Evolutionary conservation across 2,329 filamentous ascomycete genomes (phyloP), one percentile per base, ranked within the genome.

Genomic region (Trichoderma atrobrunneum): DNA sequence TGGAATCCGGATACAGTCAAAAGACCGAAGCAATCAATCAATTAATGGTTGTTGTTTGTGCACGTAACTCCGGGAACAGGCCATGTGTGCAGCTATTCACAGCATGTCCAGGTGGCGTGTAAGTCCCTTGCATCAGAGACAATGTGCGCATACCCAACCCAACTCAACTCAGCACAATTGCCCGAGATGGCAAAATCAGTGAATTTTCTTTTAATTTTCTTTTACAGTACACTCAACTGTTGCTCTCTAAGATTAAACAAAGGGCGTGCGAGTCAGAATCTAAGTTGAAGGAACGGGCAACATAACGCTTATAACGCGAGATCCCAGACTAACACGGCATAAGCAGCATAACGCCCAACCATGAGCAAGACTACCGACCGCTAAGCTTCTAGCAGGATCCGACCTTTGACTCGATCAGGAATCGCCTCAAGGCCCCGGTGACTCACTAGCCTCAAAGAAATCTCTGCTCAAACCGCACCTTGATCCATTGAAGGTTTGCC

Each of bases 371-470:
- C 63, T 36, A 56, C 30, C 43, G 34, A n/a, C 30, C 48, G 63
- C 63, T 66, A 69, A 60, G 54, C 56, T 26, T 30, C 36, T 26
- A 30, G 28, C n/a, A 70, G 56, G 56, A 36, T 60, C 57, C 56
- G 16, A 28, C n/a, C 10, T 18, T 32, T 70, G 57, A 21, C 67
- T 48, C 21, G 3, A 62, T 54, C n/a, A 5, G 57, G 67, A 30
- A 70, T 70, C 67, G 57, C 34, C 43, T 16, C 11, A 6, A 14
- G 21, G 16, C 56, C 11, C 67, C 43, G 24, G 30, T 70, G 67
- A 70, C 28, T 70, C 67, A 70, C 57, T 70, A 70, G 67, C 36
- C 66, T 28, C 16, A 57, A 67, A 28, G 32, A 66, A 67, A 67
- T 28, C 24, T 57, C 51, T 61, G 28, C 34, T 51, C 21, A 32